Conservation (phyloP, 805 yeast species). For the Barnettozyma vustinii region DNA sequence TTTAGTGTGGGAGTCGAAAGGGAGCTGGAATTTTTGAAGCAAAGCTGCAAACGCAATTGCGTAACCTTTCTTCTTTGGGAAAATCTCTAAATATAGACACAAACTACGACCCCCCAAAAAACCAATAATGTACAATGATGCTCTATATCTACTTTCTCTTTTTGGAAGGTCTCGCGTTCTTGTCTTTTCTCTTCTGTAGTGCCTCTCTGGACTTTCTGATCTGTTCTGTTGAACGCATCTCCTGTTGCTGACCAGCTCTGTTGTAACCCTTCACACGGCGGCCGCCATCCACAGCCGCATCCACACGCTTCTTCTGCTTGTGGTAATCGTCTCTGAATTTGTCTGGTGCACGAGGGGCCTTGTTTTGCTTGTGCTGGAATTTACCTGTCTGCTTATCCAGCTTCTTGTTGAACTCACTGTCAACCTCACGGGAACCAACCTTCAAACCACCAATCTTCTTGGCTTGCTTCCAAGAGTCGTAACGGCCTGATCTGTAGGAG, state of each 20-base stretch:
- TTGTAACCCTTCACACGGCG: slow-evolving; percentile 57
- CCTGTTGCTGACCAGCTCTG: slow-evolving; percentile 35
- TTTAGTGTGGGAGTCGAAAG: background rate
- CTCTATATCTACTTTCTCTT: slow-evolving; percentile 26
- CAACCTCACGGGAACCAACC: slow-evolving; percentile 50
- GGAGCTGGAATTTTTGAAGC: background rate
- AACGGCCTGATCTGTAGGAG: slow-evolving; percentile 82
- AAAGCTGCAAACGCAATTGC: background rate
- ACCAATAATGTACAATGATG: background rate
- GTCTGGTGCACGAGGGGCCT: slow-evolving; percentile 90
- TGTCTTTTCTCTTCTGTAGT: slow-evolving; percentile 69
- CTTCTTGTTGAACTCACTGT: slow-evolving; percentile 25
- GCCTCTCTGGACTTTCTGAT: slow-evolving; percentile 71
- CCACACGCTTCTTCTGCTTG: slow-evolving; percentile 75
- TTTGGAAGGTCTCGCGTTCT: slow-evolving; percentile 75
- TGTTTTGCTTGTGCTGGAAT: slow-evolving; percentile 66
- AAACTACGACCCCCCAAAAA: background rate
- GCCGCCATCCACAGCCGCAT: slow-evolving; percentile 75
- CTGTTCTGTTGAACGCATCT: slow-evolving; percentile 62
- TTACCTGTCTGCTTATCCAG: slow-evolving; percentile 35
- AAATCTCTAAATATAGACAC: background rate
- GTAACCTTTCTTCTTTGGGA: background rate
- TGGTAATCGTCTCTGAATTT: slow-evolving; percentile 82
- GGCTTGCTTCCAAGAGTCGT: slow-evolving; percentile 83
- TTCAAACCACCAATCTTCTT: slow-evolving; percentile 49